Conservation (phyloP, 331 rosid genomes). For the Malus hybrid region DNA sequence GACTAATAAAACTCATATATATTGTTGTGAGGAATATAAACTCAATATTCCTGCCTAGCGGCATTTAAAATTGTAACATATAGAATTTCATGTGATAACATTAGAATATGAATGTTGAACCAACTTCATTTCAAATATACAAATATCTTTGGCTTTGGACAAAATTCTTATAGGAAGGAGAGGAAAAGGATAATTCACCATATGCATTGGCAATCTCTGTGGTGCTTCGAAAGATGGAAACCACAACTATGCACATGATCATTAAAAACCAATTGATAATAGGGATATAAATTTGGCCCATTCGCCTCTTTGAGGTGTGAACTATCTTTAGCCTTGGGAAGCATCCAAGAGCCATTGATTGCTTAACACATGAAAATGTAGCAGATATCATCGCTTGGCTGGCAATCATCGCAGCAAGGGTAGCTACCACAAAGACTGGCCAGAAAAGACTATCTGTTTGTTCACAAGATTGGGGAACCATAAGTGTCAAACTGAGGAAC, state of each 20-base stretch:
- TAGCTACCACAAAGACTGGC: conserved; percentile 93
- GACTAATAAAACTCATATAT: background rate
- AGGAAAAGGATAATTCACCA: conserved; percentile 40
- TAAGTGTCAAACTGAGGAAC: conserved; percentile 13
- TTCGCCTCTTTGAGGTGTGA: conserved; percentile 83
- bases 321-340: conserved; percentile 96
- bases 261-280: conserved; percentile 81
- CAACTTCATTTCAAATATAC: background rate
- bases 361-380: conserved; percentile 92
- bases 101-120: background rate
- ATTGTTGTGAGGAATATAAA: background rate
- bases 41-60: background rate
- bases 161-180: background rate
- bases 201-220: conserved; percentile 96
- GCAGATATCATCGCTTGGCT: conserved; percentile 99
- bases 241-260: conserved; percentile 90
- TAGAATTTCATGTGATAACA: background rate
- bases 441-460: conserved; percentile 74
- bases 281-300: conserved; percentile 96
- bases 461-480: conserved; percentile 25
- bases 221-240: conserved; percentile 74
- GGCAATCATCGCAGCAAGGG: conserved; percentile 98
- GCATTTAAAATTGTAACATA: no score
- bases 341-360: conserved; percentile 99
- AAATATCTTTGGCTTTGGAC: background rate